phyloP scores from a whole-genome alignment of 2,329 filamentous ascomycete genomes.

The Nannizziopsis barbatae region DNA sequence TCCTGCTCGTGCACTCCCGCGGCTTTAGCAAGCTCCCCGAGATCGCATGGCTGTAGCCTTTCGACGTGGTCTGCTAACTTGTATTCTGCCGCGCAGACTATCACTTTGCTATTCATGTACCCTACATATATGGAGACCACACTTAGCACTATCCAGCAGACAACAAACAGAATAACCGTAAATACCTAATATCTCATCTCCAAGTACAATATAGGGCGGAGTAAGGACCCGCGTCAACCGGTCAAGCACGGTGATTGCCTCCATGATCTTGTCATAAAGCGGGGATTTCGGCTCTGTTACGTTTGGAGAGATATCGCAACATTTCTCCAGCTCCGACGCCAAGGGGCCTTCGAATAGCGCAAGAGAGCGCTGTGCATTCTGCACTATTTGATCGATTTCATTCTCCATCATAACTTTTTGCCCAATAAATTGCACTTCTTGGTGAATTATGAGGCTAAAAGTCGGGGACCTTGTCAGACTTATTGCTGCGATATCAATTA shows the following conservation, averaged over 20 bases:
- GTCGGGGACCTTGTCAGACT: too few relatives aligned
- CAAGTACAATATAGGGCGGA: too few relatives aligned
- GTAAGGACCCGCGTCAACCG: too few relatives aligned
- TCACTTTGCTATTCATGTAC: constrained; percentile 1
- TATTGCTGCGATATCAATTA: too few relatives aligned
- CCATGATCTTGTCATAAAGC: too few relatives aligned
- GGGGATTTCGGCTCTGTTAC: neutral
- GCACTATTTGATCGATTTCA: neutral
- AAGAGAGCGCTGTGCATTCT: neutral
- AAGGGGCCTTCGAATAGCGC: neutral
- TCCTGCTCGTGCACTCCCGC: neutral
- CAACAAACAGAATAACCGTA: too few relatives aligned
- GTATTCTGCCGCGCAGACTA: neutral
- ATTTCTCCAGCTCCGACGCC: neutral
- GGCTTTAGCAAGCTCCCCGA: neutral
- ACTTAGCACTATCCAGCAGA: too few relatives aligned
- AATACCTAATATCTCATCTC: too few relatives aligned
- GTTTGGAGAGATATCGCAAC: neutral
- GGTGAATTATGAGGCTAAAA: too few relatives aligned
- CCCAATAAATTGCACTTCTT: too few relatives aligned
- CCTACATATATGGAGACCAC: neutral
- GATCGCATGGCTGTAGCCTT: neutral
- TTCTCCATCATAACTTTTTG: neutral
- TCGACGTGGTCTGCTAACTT: neutral
- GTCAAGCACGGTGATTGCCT: too few relatives aligned